Conservation (phyloP, 768 basidiomycete species). For the Boletales sp. region DNA sequence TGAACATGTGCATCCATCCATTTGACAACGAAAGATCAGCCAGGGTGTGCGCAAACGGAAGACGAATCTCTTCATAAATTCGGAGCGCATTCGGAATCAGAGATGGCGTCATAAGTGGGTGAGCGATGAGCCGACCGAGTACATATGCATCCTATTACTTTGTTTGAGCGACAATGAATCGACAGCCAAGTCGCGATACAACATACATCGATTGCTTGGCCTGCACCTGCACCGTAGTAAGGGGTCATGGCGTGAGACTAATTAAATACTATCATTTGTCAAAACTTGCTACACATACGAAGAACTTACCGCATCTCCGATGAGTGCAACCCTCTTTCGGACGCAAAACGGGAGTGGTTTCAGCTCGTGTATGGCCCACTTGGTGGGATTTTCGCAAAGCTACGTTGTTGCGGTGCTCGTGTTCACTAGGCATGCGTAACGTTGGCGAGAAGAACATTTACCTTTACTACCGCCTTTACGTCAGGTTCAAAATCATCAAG, state of each 20-base stretch:
- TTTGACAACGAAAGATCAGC: conserved; percentile 14
- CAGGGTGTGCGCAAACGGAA: conserved; percentile 10
- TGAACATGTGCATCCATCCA: conserved; percentile 19
- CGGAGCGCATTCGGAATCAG: conserved; percentile 2
- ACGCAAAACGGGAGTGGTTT: conserved; percentile 39
- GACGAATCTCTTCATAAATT: conserved; percentile 11
- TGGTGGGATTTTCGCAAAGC: conserved; percentile 35
- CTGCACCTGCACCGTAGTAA: conserved; percentile 22
- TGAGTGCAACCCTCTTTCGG: conserved; percentile 39
- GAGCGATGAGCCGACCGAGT: conserved; percentile 23
- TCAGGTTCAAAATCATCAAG: conserved; percentile 38
- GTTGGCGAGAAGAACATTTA: conserved; percentile 1
- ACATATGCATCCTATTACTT: conserved; percentile 15
- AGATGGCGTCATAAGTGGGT: conserved; percentile 9
- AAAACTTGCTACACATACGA: neutral
- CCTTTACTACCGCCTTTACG: conserved; percentile 27
- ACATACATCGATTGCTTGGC: conserved; percentile 26
- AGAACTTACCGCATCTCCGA: conserved; percentile 47
- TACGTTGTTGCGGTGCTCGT: conserved; percentile 7
- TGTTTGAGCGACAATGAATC: neutral
- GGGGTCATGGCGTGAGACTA: conserved; percentile 27
- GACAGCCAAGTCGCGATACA: neutral
- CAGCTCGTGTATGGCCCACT: conserved; percentile 45
- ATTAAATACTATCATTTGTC: neutral
- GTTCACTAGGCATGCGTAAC: too few relatives aligned